Conservation (phyloP, 768 basidiomycete genomes). For the Peribolospora baueri region DNA sequence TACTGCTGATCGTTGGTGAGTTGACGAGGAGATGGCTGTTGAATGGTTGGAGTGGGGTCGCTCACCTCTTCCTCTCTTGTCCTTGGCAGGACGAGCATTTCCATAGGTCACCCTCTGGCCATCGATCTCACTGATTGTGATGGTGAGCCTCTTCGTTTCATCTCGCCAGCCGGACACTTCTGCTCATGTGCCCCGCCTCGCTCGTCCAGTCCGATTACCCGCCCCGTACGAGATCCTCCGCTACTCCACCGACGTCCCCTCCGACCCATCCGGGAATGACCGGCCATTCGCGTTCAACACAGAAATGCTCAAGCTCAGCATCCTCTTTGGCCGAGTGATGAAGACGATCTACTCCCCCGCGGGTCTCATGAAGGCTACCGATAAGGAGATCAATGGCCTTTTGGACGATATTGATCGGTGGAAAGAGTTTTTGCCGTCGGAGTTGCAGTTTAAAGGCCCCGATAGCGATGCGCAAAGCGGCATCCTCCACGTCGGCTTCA, state of each 20-base stretch:
- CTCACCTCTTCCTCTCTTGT: neutral
- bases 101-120: conserved; percentile 87
- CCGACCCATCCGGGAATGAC: conserved; percentile 4
- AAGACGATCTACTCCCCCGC: conserved; percentile 71
- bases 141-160: conserved; percentile 19
- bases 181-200: too few species aligned
- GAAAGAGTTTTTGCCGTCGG: conserved; percentile 52
- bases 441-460: conserved; percentile 49
- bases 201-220: conserved; percentile 33
- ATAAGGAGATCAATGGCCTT: conserved; percentile 39
- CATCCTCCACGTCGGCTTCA: conserved; percentile 62
- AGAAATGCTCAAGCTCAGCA: conserved; percentile 72
- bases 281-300: conserved; percentile 37
- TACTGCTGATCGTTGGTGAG: conserved; percentile 77
- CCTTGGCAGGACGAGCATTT: too few species aligned
- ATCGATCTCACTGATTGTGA: conserved; percentile 95
- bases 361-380: conserved; percentile 60
- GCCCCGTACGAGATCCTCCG: conserved; percentile 43
- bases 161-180: too few species aligned
- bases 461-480: conserved; percentile 34
- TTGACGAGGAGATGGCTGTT: conserved; percentile 5
- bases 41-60: neutral
- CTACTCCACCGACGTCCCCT: conserved; percentile 23
- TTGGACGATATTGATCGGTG: conserved; percentile 28
- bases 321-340: conserved; percentile 68